Conservation (phyloP, 805 yeast genomes). For the Cyberlindnera nakhonratchasimensis region DNA sequence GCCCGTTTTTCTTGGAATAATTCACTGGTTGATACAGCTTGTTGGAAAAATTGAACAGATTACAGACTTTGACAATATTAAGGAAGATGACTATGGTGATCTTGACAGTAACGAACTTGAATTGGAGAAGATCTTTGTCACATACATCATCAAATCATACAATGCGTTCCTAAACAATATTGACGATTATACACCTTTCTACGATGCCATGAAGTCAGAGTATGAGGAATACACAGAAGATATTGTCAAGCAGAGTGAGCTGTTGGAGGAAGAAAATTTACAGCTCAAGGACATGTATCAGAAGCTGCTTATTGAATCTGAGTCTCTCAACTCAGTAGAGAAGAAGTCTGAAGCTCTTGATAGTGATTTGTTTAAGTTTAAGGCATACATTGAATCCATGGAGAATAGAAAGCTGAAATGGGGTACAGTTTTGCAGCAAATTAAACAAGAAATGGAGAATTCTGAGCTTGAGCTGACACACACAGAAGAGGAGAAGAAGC, state of each 20-base stretch:
- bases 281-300: slow-evolving; percentile 38
- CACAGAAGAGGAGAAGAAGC: slow-evolving; percentile 40
- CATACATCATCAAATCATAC: slow-evolving; percentile 66
- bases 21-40: slow-evolving; percentile 74
- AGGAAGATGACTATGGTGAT: slow-evolving; percentile 27
- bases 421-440: slow-evolving; percentile 54
- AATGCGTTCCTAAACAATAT: slow-evolving; percentile 59
- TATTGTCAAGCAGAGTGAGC: slow-evolving; percentile 44
- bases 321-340: slow-evolving; percentile 47
- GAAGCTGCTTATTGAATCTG: slow-evolving; percentile 41
- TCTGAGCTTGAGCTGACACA: slow-evolving; percentile 41
- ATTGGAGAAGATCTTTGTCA: slow-evolving; percentile 46
- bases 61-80: slow-evolving; percentile 30
- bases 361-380: slow-evolving; percentile 65
- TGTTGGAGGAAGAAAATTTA: slow-evolving; percentile 39
- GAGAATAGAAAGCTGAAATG: slow-evolving; percentile 62
- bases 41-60: slow-evolving; percentile 40
- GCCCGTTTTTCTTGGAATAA: slow-evolving; percentile 78
- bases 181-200: slow-evolving; percentile 56
- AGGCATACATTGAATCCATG: slow-evolving; percentile 67
- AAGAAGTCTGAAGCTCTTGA: slow-evolving; percentile 62
- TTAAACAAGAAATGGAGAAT: slow-evolving; percentile 49
- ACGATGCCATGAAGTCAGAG: slow-evolving; percentile 52
- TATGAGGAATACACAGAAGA: slow-evolving; percentile 49
- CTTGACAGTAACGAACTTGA: slow-evolving; percentile 31